These are phyloP conservation scores for Beauveria sp. DNA, from an alignment of 2,329 filamentous ascomycete species.

Conservation along the genomic window DNA sequence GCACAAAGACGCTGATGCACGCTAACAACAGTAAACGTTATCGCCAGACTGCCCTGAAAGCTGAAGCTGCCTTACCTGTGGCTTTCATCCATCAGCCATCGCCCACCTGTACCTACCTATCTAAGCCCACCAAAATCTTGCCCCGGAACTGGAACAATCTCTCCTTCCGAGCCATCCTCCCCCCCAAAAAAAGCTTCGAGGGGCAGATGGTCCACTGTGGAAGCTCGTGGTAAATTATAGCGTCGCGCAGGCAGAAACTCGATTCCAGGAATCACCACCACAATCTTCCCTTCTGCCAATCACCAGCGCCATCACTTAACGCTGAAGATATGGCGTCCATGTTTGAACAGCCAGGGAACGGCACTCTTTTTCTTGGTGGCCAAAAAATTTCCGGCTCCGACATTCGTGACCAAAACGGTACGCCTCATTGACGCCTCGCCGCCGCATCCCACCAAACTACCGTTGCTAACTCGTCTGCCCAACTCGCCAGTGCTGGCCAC, in stretches of 20 bases:
- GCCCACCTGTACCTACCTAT: too few species aligned
- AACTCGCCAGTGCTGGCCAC: constrained; percentile 69
- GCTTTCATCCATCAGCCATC: too few species aligned
- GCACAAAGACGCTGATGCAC: neutral
- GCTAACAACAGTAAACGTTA: neutral
- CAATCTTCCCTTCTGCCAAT: constrained; percentile 3
- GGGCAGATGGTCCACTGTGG: constrained; percentile 12
- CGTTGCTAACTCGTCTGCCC: constrained; percentile 14
- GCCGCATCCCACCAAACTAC: neutral
- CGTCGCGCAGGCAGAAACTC: constrained; percentile 11
- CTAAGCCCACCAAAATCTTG: neutral
- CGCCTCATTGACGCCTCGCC: constrained; percentile 17
- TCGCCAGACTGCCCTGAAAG: neutral
- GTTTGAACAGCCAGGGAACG: constrained; percentile 91
- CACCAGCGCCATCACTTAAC: neutral
- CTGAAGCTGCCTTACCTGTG: too few species aligned
- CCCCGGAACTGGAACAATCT: constrained; percentile 11
- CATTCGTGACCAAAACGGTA: constrained; percentile 94
- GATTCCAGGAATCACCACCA: constrained; percentile 1
- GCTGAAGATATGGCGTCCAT: constrained; percentile 70
- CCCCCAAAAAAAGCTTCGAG: constrained; percentile 11
- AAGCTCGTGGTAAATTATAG: constrained; percentile 12
- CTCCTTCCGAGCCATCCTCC: neutral
- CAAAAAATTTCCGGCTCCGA: constrained; percentile 96
- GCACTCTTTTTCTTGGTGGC: constrained; percentile 93